Base-by-base conservation (phyloP, 2,329 filamentous ascomycete genomes). In the Lasiodiplodia sp. region DNA sequence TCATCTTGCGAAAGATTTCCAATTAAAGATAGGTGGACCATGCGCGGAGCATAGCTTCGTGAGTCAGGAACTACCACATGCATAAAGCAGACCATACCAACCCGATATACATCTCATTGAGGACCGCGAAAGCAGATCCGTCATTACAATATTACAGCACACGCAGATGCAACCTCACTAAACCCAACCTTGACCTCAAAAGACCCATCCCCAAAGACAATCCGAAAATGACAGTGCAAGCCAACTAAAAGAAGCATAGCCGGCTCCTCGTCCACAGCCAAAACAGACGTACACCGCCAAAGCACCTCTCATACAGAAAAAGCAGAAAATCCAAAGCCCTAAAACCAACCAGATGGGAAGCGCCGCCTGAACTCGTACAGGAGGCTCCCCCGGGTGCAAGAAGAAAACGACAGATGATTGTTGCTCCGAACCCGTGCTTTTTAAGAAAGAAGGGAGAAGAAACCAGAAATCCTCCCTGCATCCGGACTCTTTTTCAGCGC, bases 361-460 rank as follows among this genome's bases (percentile, higher is more conserved):
- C 12, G 23, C 25, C 25, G 2, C 53, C 31, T n/a, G 44, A 21
- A 21, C 18, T 11, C 4, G 18, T 47, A 10, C 44, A 21, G 44
- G 44, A 10, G n/a, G 44, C 44, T 21, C 44, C n/a, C 21, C 18
- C 44, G 23, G 16, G 10, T 4, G 31, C 12, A 21, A 37, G 38
- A 37, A 63, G 11, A 51, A 63, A 63, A 63, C 8, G 58, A 63
- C 58, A 49, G 55, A 38, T 47, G 16, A 31, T 62, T 60, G 40
- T 51, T 63, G 58, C 44, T 34, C 58, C 57, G 38, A 47, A 34
- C 44, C 58, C 40, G 23, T 63, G 58, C 40, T 63, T 63, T 60
- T 63, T 47, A 47, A n/a, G 44, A 47, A 47, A 47, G 3, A 8
- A 23, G 38, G 16, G n/a, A 37, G 34, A 49, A 44, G 34, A 49